Percentiles rank a stretch among this genome's conserved stretches.
Conservation (phyloP, 1,284 basidiomycete genomes). For the Boletellus deceptivus region DNA sequence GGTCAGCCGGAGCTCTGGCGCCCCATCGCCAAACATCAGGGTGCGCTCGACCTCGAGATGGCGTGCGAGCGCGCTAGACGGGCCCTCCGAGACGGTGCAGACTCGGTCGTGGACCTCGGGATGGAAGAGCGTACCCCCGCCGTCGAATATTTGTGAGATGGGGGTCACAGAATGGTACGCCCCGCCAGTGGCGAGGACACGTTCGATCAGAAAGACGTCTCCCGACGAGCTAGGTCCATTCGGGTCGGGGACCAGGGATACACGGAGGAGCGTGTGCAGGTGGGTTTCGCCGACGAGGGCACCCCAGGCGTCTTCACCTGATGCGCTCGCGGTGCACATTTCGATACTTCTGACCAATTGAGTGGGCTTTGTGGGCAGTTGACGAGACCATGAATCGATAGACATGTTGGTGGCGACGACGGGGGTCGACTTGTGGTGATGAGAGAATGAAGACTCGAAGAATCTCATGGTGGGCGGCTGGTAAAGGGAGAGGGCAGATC, state of each 20-base stretch:
- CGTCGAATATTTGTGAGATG: background rate
- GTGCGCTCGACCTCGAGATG: slow-evolving; percentile 2
- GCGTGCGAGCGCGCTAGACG: too few relatives aligned
- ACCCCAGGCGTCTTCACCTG: background rate
- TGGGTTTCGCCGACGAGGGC: background rate
- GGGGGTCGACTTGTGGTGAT: slow-evolving; percentile 1
- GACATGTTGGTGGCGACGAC: slow-evolving; percentile 1
- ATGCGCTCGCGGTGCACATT: slow-evolving; percentile 8
- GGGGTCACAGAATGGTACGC: slow-evolving; percentile 8
- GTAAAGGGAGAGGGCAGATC: too few relatives aligned
- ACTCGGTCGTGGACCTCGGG: slow-evolving; percentile 10
- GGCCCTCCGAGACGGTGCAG: background rate
- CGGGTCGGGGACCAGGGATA: too few relatives aligned
- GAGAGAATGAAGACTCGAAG: slow-evolving; percentile 5
- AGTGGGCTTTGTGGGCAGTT: background rate
- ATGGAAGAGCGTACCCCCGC: background rate
- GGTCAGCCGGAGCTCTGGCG: background rate
- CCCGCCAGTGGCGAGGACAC: slow-evolving; percentile 8
- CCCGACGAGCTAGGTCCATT: too few relatives aligned
- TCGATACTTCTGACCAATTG: slow-evolving; percentile 12
- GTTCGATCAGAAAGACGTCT: slow-evolving; percentile 4
- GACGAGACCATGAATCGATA: slow-evolving; percentile 2
- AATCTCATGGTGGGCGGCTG: slow-evolving; percentile 1
- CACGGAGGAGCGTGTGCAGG: background rate
- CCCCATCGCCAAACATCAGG: background rate